A percentile compares a stretch with the other conserved stretches of the same genome.
phyloP scores from a whole-genome alignment of 495 filamentous ascomycete genomes.

The Lasiosphaeriaceae sp. region DNA sequence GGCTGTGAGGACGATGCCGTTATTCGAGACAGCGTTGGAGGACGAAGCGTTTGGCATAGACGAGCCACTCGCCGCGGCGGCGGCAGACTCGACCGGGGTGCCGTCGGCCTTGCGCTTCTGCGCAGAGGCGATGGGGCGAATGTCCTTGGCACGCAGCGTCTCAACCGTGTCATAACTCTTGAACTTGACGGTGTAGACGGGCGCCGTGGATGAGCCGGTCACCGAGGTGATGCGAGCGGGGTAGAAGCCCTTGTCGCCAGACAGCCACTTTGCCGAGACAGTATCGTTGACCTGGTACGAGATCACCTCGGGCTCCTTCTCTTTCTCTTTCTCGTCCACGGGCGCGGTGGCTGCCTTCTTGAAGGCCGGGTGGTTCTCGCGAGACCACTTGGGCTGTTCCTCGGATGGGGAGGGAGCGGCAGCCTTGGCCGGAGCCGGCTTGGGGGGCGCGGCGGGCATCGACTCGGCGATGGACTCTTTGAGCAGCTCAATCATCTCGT shows the following conservation, averaged over 20 bases:
- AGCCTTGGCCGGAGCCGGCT: conserved; percentile 36
- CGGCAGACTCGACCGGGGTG: conserved; percentile 48
- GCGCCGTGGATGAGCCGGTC: conserved; percentile 81
- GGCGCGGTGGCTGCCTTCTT: conserved; percentile 50
- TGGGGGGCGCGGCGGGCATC: conserved; percentile 38
- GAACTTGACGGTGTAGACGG: conserved; percentile 92
- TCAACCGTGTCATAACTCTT: conserved; percentile 85
- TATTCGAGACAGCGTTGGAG: conserved; percentile 15
- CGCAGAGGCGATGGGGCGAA: conserved; percentile 68
- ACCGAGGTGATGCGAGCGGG: conserved; percentile 89
- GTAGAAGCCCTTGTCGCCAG: conserved; percentile 88
- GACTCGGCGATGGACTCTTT: conserved; percentile 78
- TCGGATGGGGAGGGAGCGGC: conserved; percentile 40
- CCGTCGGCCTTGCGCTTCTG: conserved; percentile 92
- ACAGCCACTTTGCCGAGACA: conserved; percentile 84
- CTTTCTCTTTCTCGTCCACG: conserved; percentile 34
- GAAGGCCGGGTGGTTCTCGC: conserved; percentile 67
- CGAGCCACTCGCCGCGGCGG: conserved; percentile 20
- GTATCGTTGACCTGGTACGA: conserved; percentile 83
- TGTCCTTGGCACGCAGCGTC: conserved; percentile 77
- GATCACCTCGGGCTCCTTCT: conserved; percentile 38
- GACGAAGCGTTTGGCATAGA: background rate
- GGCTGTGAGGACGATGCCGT: conserved; percentile 74
- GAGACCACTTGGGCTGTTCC: conserved; percentile 62
- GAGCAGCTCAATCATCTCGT: conserved; percentile 76